These are phyloP conservation scores for Parathielavia appendiculata DNA, from an alignment of 495 filamentous ascomycete genomes.

Conservation along the genomic window DNA sequence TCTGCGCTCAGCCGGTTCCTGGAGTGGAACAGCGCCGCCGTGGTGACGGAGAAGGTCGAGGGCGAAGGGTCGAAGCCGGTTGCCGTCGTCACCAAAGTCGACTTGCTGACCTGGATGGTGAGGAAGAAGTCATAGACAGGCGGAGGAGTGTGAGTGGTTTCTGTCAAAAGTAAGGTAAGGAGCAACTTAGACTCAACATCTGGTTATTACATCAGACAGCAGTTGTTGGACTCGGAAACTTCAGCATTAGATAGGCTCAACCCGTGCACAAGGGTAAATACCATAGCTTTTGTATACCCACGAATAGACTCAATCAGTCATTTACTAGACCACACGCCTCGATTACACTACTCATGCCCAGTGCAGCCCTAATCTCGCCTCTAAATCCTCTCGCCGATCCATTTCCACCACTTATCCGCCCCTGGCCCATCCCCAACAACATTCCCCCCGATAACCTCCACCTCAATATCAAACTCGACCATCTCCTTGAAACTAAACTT, in stretches of 20 bases:
- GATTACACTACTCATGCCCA: neutral
- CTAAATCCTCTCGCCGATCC: slow-evolving; percentile 54
- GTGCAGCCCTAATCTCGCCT: neutral
- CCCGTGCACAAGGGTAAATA: slow-evolving; percentile 24
- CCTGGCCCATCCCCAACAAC: slow-evolving; percentile 65
- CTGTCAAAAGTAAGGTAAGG: neutral
- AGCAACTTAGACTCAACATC: slow-evolving; percentile 26
- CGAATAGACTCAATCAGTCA: neutral
- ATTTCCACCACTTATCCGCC: slow-evolving; percentile 79
- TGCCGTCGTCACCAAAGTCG: slow-evolving; percentile 94
- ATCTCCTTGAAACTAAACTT: slow-evolving; percentile 75
- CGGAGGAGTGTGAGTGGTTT: neutral
- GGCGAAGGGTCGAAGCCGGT: slow-evolving; percentile 60
- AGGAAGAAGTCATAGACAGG: slow-evolving; percentile 49
- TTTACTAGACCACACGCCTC: neutral
- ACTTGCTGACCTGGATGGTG: slow-evolving; percentile 88
- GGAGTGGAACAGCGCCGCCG: slow-evolving; percentile 93
- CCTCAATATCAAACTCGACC: slow-evolving; percentile 72
- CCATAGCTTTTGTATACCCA: slow-evolving; percentile 17
- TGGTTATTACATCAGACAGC: slow-evolving; percentile 7
- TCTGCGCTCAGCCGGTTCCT: slow-evolving; percentile 83
- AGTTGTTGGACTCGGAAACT: neutral
- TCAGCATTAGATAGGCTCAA: slow-evolving; percentile 26
- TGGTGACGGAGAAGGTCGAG: slow-evolving; percentile 69
- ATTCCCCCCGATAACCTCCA: slow-evolving; percentile 75